Evolutionary conservation across 176 grass and related monocot genomes (phyloP).

Genomic region (Carex cristatella): DNA sequence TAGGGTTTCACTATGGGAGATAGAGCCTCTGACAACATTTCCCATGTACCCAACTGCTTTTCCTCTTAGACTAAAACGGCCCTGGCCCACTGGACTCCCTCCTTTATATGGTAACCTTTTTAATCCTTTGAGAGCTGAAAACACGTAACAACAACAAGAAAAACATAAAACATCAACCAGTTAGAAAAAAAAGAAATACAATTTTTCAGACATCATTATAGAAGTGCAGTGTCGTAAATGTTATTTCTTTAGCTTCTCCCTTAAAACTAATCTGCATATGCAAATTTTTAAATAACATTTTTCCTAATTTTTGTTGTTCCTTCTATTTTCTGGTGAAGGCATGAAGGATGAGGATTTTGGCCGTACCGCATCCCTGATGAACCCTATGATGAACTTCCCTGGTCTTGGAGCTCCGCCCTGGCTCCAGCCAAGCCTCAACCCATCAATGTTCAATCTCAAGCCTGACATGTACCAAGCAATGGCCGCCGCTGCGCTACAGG

Average conservation of each 20-base stretch:
- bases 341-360: conserved; percentile 61
- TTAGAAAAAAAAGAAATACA: neutral
- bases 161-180: neutral
- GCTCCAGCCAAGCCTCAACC: conserved; percentile 56
- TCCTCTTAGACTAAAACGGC: conserved; percentile 82
- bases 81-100: conserved; percentile 77
- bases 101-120: conserved; percentile 45
- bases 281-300: neutral
- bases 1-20: conserved; percentile 92
- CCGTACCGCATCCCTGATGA: conserved; percentile 57
- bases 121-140: conserved; percentile 27
- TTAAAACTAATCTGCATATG: neutral
- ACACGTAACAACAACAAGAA: conserved; percentile 3
- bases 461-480: conserved; percentile 83
- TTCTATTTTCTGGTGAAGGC: conserved; percentile 35
- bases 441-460: conserved; percentile 51
- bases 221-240: neutral
- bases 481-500: conserved; percentile 80
- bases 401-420: conserved; percentile 64
- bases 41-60: conserved; percentile 88
- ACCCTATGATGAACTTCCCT: conserved; percentile 73
- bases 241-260: neutral
- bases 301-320: neutral
- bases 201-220: neutral
- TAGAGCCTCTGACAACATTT: conserved; percentile 88